Conservation (phyloP, 176 grass and related monocot species). For the Hordeum vulgare region DNA sequence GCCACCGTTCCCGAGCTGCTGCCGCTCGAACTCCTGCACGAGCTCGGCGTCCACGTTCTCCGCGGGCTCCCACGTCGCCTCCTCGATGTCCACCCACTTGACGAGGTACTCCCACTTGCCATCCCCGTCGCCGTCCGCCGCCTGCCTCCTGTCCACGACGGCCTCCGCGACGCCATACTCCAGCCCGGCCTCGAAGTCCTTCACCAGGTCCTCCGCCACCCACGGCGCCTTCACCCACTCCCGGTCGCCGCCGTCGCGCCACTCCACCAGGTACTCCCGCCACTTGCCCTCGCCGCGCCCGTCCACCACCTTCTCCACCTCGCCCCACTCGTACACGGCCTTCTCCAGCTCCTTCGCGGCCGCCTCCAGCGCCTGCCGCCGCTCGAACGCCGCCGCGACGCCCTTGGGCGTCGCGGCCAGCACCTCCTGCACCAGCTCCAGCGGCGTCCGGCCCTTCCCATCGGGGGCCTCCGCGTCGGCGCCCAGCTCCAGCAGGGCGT, state of each 20-base stretch:
- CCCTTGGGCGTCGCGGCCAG: conserved; percentile 58
- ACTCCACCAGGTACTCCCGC: conserved; percentile 86
- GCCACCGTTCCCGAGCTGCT: not conserved
- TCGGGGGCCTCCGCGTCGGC: conserved; percentile 53
- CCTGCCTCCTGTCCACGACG: conserved; percentile 41
- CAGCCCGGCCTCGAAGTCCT: conserved; percentile 73
- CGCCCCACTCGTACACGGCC: conserved; percentile 92
- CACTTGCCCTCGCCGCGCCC: conserved; percentile 67
- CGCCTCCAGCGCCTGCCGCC: conserved; percentile 65
- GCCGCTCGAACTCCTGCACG: conserved; percentile 66
- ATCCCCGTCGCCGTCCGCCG: conserved; percentile 33
- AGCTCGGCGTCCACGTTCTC: conserved; percentile 84
- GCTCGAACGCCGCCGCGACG: conserved; percentile 57
- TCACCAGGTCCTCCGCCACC: conserved; percentile 79
- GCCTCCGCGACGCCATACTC: conserved; percentile 89
- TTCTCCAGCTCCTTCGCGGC: conserved; percentile 70
- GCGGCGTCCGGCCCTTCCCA: conserved; percentile 53
- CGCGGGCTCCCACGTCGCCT: conserved; percentile 87
- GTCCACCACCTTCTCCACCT: conserved; percentile 84
- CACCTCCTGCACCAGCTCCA: conserved; percentile 68
- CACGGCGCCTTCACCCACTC: conserved; percentile 82
- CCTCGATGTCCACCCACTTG: conserved; percentile 81
- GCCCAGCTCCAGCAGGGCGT: conserved; percentile 59
- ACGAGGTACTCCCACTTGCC: conserved; percentile 80
- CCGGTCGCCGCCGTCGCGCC: conserved; percentile 80